These are phyloP conservation scores for Erodium trifolium DNA, from an alignment of 441 rosid genomes.

Conservation along the genomic window DNA sequence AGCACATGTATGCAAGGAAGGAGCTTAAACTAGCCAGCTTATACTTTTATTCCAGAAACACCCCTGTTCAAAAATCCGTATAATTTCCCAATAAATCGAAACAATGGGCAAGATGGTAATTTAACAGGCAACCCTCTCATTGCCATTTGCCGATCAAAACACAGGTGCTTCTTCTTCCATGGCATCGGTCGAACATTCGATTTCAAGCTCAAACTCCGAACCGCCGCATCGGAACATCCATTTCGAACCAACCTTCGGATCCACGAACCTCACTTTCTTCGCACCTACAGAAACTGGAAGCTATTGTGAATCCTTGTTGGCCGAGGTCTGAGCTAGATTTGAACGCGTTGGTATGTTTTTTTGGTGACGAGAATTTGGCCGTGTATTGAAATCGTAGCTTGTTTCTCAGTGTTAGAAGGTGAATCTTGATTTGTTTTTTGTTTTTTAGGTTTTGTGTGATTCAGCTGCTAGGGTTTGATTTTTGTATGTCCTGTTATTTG, in stretches of 20 bases:
- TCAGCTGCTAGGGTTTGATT: conserved; percentile 32
- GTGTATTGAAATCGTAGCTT: conserved; percentile 18
- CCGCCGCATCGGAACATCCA: conserved; percentile 21
- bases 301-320: conserved; percentile 10
- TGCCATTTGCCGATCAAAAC: conserved; percentile 99
- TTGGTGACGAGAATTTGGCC: conserved; percentile 30
- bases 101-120: conserved; percentile 42
- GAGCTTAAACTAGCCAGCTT: conserved; percentile 6
- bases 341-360: conserved; percentile 12
- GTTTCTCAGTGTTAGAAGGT: conserved; percentile 20
- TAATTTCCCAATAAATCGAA: not conserved
- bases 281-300: not conserved
- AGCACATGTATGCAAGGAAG: conserved; percentile 6
- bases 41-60: not conserved
- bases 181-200: conserved; percentile 57
- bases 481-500: conserved; percentile 10
- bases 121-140: conserved; percentile 35
- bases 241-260: conserved; percentile 19
- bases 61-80: not conserved
- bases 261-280: not conserved
- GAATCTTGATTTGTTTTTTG: conserved; percentile 18
- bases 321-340: conserved; percentile 29
- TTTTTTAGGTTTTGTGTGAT: conserved; percentile 21
- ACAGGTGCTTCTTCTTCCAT: conserved; percentile 45
- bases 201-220: conserved; percentile 26